A percentile compares a stretch with the other conserved stretches of the same genome.
These are phyloP conservation scores for Cyclotella choctawhatcheeana DNA, from an alignment of 108 stramenopile genomes.

Conservation along the genomic window DNA sequence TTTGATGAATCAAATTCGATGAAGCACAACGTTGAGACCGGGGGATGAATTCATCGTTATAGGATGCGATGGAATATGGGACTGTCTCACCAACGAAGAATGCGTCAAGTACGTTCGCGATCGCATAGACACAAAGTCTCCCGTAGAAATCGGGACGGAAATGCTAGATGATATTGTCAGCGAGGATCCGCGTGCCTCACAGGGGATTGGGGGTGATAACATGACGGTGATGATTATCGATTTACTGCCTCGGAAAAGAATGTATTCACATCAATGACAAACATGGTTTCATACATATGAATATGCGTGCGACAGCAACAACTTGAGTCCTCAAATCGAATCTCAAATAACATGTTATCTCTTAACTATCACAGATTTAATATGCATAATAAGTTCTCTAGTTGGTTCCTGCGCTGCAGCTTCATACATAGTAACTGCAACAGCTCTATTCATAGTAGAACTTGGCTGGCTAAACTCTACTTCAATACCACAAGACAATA, in stretches of 20 bases:
- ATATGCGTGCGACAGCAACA: background rate
- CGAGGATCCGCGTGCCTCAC: slow-evolving; percentile 84
- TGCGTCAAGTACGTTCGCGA: slow-evolving; percentile 89
- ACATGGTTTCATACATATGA: background rate
- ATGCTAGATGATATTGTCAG: slow-evolving; percentile 87
- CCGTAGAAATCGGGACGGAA: slow-evolving; percentile 75
- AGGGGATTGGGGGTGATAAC: slow-evolving; percentile 93
- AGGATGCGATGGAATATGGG: slow-evolving; percentile 98
- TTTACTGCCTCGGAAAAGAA: slow-evolving; percentile 65
- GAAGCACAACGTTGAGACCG: slow-evolving; percentile 46
- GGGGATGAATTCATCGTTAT: slow-evolving; percentile 93
- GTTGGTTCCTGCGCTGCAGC: too few species aligned
- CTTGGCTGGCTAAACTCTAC: background rate
- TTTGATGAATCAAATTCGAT: too few species aligned
- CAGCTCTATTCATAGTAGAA: too few species aligned
- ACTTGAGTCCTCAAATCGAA: too few species aligned
- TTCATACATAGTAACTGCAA: too few species aligned
- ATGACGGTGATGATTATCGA: slow-evolving; percentile 93
- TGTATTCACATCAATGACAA: slow-evolving; percentile 31
- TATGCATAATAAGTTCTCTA: too few species aligned
- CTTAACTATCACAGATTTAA: too few species aligned
- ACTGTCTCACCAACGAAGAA: slow-evolving; percentile 91
- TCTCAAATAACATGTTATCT: too few species aligned
- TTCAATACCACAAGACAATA: background rate
- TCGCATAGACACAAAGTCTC: slow-evolving; percentile 72